Percentiles rank a stretch among this genome's conserved stretches.
Evolutionary conservation across 768 basidiomycete genomes (phyloP).

Genomic region (Cytidiella melzeri): DNA sequence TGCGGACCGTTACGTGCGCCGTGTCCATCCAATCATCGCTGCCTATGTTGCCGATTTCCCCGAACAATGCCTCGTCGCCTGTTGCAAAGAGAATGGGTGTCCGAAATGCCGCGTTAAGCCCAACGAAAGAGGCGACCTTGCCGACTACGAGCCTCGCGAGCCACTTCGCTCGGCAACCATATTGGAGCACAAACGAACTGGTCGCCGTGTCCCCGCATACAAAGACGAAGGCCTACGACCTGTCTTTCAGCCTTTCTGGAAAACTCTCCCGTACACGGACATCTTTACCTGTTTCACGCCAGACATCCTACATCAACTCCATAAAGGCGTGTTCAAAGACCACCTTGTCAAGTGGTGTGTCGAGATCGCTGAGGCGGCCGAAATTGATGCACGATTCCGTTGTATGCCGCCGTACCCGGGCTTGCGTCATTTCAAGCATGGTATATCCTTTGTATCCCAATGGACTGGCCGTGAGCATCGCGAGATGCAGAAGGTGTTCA

Average conservation of each 20-base stretch:
- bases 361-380: conserved; percentile 17
- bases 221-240: background rate
- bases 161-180: background rate
- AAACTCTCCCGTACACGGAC: background rate
- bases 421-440: conserved; percentile 35
- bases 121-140: conserved; percentile 9
- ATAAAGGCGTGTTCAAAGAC: conserved; percentile 8
- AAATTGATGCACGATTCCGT: conserved; percentile 30
- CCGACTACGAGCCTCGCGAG: conserved; percentile 1
- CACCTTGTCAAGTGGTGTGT: too few relatives aligned
- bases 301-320: conserved; percentile 6
- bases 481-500: conserved; percentile 20
- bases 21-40: conserved; percentile 18
- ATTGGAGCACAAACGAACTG: background rate
- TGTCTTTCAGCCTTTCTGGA: conserved; percentile 3
- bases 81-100: conserved; percentile 14
- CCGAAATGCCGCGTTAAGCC: conserved; percentile 11
- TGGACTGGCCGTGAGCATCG: conserved; percentile 40
- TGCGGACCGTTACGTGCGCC: conserved; percentile 15
- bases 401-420: conserved; percentile 23
- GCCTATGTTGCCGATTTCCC: conserved; percentile 21
- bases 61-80: conserved; percentile 21
- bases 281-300: background rate
- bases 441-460: conserved; percentile 33
- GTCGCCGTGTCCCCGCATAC: background rate